These are phyloP conservation scores for Tricholomella constricta DNA, from an alignment of 768 basidiomycete species.

Conservation along the genomic window DNA sequence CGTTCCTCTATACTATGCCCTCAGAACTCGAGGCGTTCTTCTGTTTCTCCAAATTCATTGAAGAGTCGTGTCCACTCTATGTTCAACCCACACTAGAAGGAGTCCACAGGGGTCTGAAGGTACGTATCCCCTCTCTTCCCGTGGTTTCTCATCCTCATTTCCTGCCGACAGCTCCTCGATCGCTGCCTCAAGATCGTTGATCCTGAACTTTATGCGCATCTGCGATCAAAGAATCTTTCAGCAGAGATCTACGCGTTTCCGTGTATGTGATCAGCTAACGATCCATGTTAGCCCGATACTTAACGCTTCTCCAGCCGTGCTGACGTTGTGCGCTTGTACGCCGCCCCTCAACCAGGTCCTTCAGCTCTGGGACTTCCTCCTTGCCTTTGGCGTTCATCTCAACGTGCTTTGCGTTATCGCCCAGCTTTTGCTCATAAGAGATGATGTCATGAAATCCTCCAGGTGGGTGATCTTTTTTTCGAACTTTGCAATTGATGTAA, in stretches of 20 bases:
- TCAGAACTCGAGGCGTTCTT: constrained; percentile 98
- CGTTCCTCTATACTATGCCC: constrained; percentile 96
- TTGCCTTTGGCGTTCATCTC: constrained; percentile 95
- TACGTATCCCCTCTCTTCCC: constrained; percentile 28
- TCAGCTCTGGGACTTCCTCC: constrained; percentile 94
- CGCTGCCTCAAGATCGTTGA: constrained; percentile 91
- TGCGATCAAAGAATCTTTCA: constrained; percentile 87
- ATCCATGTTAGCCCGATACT: constrained; percentile 1
- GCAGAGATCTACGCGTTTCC: constrained; percentile 99
- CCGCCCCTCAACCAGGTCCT: constrained; percentile 95
- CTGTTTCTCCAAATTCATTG: constrained; percentile 95
- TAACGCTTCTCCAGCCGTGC: constrained; percentile 58
- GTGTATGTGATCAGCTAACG: constrained; percentile 52
- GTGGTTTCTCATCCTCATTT: not conserved
- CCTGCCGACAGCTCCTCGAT: constrained; percentile 73
- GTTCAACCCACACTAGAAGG: constrained; percentile 96
- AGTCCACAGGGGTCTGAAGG: constrained; percentile 93
- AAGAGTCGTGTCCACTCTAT: constrained; percentile 92
- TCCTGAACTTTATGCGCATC: constrained; percentile 75
- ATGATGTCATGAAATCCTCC: constrained; percentile 83
- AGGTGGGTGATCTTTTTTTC: constrained; percentile 54
- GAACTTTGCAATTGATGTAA: constrained; percentile 1
- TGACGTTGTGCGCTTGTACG: constrained; percentile 96
- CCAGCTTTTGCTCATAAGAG: constrained; percentile 86
- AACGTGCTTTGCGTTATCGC: constrained; percentile 98